These are phyloP conservation scores for Alternaria sp. DNA, from an alignment of 2,329 filamentous ascomycete genomes.

Conservation along the genomic window DNA sequence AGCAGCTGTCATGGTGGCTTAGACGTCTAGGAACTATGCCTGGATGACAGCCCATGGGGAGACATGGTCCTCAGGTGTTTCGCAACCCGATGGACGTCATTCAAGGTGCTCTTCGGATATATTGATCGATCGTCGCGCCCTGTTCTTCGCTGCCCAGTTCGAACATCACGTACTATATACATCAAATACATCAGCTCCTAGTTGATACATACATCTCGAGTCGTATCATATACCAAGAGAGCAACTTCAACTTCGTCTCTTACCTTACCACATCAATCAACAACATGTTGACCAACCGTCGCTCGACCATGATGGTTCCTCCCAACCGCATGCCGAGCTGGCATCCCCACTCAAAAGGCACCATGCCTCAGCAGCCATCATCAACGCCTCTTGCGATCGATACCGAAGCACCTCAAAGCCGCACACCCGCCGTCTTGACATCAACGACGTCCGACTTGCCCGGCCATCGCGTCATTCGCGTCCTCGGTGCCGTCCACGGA, in stretches of 20 bases:
- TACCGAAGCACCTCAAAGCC: slow-evolving; percentile 34
- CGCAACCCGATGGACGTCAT: slow-evolving; percentile 20
- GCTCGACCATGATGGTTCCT: slow-evolving; percentile 44
- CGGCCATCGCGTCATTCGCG: slow-evolving; percentile 33
- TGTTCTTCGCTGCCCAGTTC: background rate
- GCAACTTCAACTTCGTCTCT: background rate
- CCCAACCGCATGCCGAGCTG: slow-evolving; percentile 32
- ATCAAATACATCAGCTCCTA: background rate
- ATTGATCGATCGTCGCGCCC: slow-evolving; percentile 19
- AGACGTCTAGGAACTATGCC: slow-evolving; percentile 24
- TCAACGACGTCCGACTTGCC: slow-evolving; percentile 35
- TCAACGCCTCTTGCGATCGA: slow-evolving; percentile 19
- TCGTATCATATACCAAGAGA: background rate
- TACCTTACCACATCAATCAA: background rate
- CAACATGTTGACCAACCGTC: slow-evolving; percentile 45
- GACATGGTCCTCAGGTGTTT: slow-evolving; percentile 36
- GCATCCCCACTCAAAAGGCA: slow-evolving; percentile 29
- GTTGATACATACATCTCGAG: background rate
- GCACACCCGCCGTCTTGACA: slow-evolving; percentile 37
- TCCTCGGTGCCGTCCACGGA: slow-evolving; percentile 41
- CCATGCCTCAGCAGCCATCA: slow-evolving; percentile 13
- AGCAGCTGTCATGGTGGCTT: slow-evolving; percentile 19
- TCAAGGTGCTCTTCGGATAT: slow-evolving; percentile 18
- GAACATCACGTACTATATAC: background rate
- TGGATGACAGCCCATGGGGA: slow-evolving; percentile 18